Evolutionary conservation across 495 filamentous ascomycete genomes (phyloP).

Genomic region (Penicillium roqueforti): DNA sequence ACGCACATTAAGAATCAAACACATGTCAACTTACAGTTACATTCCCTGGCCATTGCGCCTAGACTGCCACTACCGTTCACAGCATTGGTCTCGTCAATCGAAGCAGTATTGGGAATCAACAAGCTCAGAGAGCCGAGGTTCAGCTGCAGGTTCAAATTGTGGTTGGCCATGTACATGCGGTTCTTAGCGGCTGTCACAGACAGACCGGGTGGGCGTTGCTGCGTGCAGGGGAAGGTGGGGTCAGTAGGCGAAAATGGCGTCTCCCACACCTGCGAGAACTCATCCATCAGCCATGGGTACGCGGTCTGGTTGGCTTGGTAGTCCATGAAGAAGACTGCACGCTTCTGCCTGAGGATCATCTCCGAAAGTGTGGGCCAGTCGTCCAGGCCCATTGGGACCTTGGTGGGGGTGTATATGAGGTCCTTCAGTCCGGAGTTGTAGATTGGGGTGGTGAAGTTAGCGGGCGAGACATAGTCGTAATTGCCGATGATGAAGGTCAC

Average conservation of each 20-base stretch:
- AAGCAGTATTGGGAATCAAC: slow-evolving; percentile 70
- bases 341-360: slow-evolving; percentile 66
- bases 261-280: slow-evolving; percentile 65
- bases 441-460: slow-evolving; percentile 57
- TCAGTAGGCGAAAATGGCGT: slow-evolving; percentile 62
- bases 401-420: slow-evolving; percentile 67
- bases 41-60: slow-evolving; percentile 63
- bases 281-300: slow-evolving; percentile 64
- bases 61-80: slow-evolving; percentile 62
- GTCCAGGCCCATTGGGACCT: slow-evolving; percentile 62
- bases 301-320: slow-evolving; percentile 77
- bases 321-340: slow-evolving; percentile 67
- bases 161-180: slow-evolving; percentile 85
- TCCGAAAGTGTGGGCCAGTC: slow-evolving; percentile 82
- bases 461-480: slow-evolving; percentile 60
- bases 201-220: slow-evolving; percentile 59
- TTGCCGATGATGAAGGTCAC: slow-evolving; percentile 90
- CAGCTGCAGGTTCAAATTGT: slow-evolving; percentile 80
- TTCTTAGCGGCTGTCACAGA: slow-evolving; percentile 45
- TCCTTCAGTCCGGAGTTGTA: slow-evolving; percentile 62
- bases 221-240: slow-evolving; percentile 53
- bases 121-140: slow-evolving; percentile 54
- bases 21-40: slow-evolving; percentile 46
- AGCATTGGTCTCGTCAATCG: slow-evolving; percentile 66
- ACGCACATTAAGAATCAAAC: neutral